Percentiles rank a stretch among this genome's conserved stretches.
Evolutionary conservation across 176 grass and related monocot genomes (phyloP).

Genomic region (Rhynchospora tenuis): DNA sequence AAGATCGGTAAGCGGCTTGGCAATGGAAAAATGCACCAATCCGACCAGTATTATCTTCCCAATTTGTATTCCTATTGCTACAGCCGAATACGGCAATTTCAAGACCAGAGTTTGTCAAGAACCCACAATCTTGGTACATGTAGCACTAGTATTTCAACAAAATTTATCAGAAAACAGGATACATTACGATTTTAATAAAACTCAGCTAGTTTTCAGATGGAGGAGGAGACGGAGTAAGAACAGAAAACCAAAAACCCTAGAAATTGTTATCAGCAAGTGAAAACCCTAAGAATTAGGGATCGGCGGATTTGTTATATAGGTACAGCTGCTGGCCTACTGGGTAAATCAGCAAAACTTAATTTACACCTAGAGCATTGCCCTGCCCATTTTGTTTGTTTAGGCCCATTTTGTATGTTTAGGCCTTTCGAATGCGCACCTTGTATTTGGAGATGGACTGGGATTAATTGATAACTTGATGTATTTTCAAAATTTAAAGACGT

Average conservation of each 20-base stretch:
- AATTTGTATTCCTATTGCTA: slow-evolving; percentile 23
- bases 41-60: slow-evolving; percentile 36
- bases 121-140: slow-evolving; percentile 33
- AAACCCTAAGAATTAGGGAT: too few species aligned
- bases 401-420: too few species aligned
- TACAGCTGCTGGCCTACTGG: not conserved
- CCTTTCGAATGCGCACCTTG: too few species aligned
- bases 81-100: slow-evolving; percentile 29
- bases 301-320: not conserved
- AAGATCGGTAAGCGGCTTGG: slow-evolving; percentile 37
- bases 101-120: slow-evolving; percentile 12
- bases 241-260: not conserved
- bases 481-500: too few species aligned
- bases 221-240: not conserved
- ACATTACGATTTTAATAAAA: not conserved
- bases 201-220: not conserved
- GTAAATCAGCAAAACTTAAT: not conserved
- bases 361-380: not conserved
- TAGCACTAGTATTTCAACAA: not conserved
- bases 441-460: too few species aligned
- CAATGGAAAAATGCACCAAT: slow-evolving; percentile 19
- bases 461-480: too few species aligned
- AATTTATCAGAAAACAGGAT: not conserved
- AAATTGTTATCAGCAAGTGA: too few species aligned
- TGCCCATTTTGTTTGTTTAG: not conserved